Evolutionary conservation across 345 rosid species (phyloP), one percentile per base, ranked within the genome.

Genomic region (Aegle marmelos): DNA sequence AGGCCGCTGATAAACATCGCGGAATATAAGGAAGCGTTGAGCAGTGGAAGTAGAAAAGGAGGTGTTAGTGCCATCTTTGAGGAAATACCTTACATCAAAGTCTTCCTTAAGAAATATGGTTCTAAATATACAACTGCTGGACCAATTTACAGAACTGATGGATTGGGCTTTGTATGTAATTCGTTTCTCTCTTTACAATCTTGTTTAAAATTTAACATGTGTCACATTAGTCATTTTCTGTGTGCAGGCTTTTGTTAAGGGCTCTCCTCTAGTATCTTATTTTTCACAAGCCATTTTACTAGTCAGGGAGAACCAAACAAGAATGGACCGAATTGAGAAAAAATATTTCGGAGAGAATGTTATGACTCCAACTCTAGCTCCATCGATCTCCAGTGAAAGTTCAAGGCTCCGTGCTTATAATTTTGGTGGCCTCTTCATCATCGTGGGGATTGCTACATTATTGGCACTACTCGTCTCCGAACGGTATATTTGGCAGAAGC

Each of bases 11-110:
- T 5, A 10, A 68, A 79, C 33, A 0, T 36, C 17, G 22, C 27
- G 60, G 83, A 79, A 27, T 79, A 25, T 22, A 6, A 67, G 9
- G 31, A 56, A 16, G 67, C 67, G 2, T 76, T 82, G 19, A 31
- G 77, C 2, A 68, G 61, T 31, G 87, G 86, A 54, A 82, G 78
- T 45, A 27, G 24, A 33, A 76, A 69, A 63, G 88, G 54, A 19
- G 86, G 85, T 0, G 82, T 81, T 57, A 68, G 70, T 10, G 90
- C 88, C 21, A 83, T 85, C n/a, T 78, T 87, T 48, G 88, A 85
- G 1, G 88, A 83, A 54, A 59, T 78, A 2, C 79, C 83, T 10
- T 85, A 59, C 27, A 66, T 75, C 34, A 83, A 72, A 50, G 39
- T 85, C 7, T 77, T 87, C 27, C 81, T 85, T 0, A 36, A 72